Evolutionary conservation across 306 rosid species (phyloP), one percentile per base, ranked within the genome.

Genomic region (Leucaena leucocephala): DNA sequence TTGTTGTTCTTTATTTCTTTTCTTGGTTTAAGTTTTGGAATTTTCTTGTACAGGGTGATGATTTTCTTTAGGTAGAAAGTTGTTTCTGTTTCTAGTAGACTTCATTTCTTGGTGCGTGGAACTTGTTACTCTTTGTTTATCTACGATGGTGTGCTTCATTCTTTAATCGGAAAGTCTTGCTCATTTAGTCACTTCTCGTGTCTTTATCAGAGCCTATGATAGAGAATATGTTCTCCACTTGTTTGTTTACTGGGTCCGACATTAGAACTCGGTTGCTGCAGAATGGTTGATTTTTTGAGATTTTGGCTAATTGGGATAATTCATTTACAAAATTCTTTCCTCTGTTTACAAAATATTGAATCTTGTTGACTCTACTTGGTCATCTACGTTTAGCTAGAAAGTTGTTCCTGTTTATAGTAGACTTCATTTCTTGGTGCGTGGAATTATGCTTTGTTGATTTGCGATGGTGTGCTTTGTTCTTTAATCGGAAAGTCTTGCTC

Each of bases 21-120:
- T 84, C 83, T 27, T 49, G 2, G 0, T 67, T 38, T 19, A 39
- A 52, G 61, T 10, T 82, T 73, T 71, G 6, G 59, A 67, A 43
- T 67, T 70, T 78, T 75, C 5, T 17, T 71, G 81, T 14, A 44
- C 78, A 85, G 74, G 65, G n/a, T 82, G 63, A 40, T 6, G n/a
- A 2, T 82, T 76, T 54, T 81, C 10, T 38, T 17, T 21, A 39
- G 46, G 21, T 2, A 4, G 6, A 21, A 13, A 71, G 45, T 7
- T 15, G 61, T 13, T 72, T 71, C 17, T 36, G 4, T 22, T 71
- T 55, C 78, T 21, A 21, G 22, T 55, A 14, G 27, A 64, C 16
- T 59, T 65, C 50, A 21, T 71, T 73, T 42, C 45, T 45, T 78
- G 83, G 34, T 45, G 44, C 78, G 50, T 72, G 82, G 35, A 49